Conservation (phyloP, 2,329 filamentous ascomycete species). For the Cercospora janseana region DNA sequence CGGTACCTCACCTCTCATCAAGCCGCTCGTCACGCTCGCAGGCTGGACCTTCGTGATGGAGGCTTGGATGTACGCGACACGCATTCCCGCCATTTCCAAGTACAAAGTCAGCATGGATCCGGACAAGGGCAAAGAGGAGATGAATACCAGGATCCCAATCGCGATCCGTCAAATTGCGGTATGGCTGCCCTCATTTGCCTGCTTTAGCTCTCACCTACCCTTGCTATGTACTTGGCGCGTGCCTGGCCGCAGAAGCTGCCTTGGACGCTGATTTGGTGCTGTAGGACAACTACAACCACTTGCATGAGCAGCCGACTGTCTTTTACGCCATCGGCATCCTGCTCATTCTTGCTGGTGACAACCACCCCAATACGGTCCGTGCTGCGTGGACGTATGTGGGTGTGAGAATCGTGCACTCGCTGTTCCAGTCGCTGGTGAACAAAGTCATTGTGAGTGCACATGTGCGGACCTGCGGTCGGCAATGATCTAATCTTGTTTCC, state of each 20-base stretch:
- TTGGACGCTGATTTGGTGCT: not conserved
- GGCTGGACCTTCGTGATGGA: conserved; percentile 44
- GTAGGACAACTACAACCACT: conserved; percentile 41
- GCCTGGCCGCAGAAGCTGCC: not conserved
- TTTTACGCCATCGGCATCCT: conserved; percentile 43
- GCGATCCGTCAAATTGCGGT: conserved; percentile 33
- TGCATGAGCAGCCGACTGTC: conserved; percentile 44
- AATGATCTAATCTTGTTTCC: not conserved
- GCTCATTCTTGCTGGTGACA: conserved; percentile 20
- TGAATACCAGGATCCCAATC: conserved; percentile 22
- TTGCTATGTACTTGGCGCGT: too few species aligned
- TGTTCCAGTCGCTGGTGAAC: conserved; percentile 40
- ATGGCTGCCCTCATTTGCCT: not conserved
- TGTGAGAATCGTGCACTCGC: conserved; percentile 38
- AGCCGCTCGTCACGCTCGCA: conserved; percentile 34
- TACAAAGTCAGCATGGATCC: conserved; percentile 28
- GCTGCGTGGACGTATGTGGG: conserved; percentile 44
- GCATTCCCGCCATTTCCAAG: conserved; percentile 37
- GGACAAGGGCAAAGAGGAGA: conserved; percentile 11
- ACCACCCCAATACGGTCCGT: conserved; percentile 30
- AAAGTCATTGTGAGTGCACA: conserved; percentile 24
- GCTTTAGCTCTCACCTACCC: too few species aligned
- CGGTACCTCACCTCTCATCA: conserved; percentile 8
- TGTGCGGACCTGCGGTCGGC: not conserved
- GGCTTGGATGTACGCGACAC: conserved; percentile 42